Evolutionary conservation across 306 rosid genomes (phyloP).

Genomic region (Nissolia schottii): DNA sequence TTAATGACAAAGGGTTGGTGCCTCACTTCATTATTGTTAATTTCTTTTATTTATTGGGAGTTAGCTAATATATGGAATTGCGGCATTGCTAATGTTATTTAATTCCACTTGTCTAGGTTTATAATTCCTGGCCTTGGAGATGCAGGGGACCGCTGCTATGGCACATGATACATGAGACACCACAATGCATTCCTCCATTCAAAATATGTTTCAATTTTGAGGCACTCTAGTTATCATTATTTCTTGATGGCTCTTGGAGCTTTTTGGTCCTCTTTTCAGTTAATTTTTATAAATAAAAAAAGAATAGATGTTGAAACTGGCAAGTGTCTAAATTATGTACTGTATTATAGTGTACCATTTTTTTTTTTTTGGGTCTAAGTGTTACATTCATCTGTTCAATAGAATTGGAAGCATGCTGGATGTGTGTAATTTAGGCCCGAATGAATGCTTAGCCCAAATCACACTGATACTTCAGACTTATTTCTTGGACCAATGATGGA

Average conservation of each 20-base stretch:
- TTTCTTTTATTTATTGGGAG: neutral
- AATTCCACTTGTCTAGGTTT: conserved; percentile 45
- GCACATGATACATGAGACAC: conserved; percentile 64
- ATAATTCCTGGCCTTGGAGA: conserved; percentile 98
- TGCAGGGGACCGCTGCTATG: conserved; percentile 94
- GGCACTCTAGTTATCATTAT: neutral
- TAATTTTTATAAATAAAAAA: no score
- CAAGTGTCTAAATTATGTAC: neutral
- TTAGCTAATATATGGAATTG: neutral
- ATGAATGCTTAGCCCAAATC: neutral
- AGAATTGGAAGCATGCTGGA: neutral
- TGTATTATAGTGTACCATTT: neutral
- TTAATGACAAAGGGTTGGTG: conserved; percentile 84
- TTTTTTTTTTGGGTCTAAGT: neutral
- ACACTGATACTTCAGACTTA: neutral
- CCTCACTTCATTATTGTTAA: neutral
- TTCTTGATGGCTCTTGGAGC: neutral
- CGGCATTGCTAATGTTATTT: neutral
- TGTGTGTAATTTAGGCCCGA: neutral
- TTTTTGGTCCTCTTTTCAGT: neutral
- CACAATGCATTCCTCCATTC: neutral
- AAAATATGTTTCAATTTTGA: conserved; percentile 36
- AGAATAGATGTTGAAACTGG: neutral
- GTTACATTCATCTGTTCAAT: neutral
- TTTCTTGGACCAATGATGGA: no score